Percentiles rank a stretch among this genome's conserved stretches.
Evolutionary conservation across 352 stramenopile species (phyloP).

Genomic region (Elongisporangium undulatum): DNA sequence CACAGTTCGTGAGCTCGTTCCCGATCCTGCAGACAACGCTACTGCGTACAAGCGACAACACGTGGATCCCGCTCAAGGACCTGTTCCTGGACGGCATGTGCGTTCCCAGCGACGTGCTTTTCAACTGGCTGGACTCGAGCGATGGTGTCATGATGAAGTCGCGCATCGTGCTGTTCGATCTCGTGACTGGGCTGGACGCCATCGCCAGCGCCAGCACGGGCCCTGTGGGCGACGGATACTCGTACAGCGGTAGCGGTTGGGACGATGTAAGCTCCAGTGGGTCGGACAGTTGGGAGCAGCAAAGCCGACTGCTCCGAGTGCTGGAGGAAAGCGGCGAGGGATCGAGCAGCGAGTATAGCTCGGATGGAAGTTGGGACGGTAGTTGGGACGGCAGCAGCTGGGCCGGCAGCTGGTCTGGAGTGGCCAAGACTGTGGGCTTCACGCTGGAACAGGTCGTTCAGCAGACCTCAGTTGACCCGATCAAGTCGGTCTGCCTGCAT

Average conservation of each 20-base stretch:
- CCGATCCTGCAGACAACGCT: constrained; percentile 1
- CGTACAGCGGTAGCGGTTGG: neutral
- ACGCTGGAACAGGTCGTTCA: neutral
- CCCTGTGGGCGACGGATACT: neutral
- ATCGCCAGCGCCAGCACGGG: neutral
- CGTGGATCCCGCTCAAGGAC: constrained; percentile 3
- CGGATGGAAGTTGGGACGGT: neutral
- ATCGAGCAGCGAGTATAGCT: neutral
- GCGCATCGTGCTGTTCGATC: neutral
- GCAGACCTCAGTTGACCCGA: neutral
- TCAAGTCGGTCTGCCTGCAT: neutral
- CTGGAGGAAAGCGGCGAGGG: neutral
- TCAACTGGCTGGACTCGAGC: neutral
- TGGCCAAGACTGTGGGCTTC: neutral
- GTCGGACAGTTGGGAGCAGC: neutral
- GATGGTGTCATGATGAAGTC: constrained; percentile 3
- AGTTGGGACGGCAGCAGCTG: neutral
- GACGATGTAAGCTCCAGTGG: neutral
- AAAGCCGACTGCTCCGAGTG: neutral
- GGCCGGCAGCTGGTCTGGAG: neutral
- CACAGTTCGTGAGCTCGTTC: constrained; percentile 5
- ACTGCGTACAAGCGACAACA: neutral
- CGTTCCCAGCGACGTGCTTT: constrained; percentile 2
- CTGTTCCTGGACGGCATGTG: constrained; percentile 3
- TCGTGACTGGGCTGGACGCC: neutral